Base-by-base conservation (phyloP, 305 asterid species). In the Solanum hybrid region DNA sequence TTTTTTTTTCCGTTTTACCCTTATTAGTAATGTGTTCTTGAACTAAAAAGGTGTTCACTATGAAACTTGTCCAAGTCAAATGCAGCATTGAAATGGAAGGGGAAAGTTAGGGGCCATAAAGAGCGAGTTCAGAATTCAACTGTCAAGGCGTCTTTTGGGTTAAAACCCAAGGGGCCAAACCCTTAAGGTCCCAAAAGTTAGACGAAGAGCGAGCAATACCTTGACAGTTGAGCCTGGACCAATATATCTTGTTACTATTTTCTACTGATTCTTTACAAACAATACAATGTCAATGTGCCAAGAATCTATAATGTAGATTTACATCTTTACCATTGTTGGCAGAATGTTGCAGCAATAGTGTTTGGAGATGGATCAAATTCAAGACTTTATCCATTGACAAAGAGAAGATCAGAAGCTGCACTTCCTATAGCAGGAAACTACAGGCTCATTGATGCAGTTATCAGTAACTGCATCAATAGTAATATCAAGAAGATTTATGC, bases 311-410 rank as follows among this genome's bases (percentile, higher is more conserved):
- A 79, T 80, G 86, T 37, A 37, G 65, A 24, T 80, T 15, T 37
- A 0, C 61, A 27, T 31, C 2, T 85, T 85, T 45, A 11, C 39
- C 6, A 22, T 29, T 73, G 32, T 88, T 92, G 84, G 65, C 98
- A 96, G 98, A 95, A 96, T 93, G 99, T 97, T 91, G 99, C 99
- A 90, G 99, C 98, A 34, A 95, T 97, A 76, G 96, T 97, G 39
- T 96, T 97, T 31, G 99, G 99, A 89, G 98, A 97, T 89, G 97
- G 96, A 84, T 92, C 95, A 3, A 94, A 95, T 36, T 93, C 96
- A 3, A 91, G 89, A 91, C 97, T 97, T 15, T 95, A 97, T 91
- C 99, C 98, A 1, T 90, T 97, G 90, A 97, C 97, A 38, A 96
- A 97, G 92, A 78, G 98, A 76, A 91, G 98, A 91, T 95, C 99